A percentile compares a stretch with the other conserved stretches of the same genome.
These are phyloP conservation scores for Sarocladium brachiariae DNA, from an alignment of 2,329 filamentous ascomycete species.

Conservation along the genomic window DNA sequence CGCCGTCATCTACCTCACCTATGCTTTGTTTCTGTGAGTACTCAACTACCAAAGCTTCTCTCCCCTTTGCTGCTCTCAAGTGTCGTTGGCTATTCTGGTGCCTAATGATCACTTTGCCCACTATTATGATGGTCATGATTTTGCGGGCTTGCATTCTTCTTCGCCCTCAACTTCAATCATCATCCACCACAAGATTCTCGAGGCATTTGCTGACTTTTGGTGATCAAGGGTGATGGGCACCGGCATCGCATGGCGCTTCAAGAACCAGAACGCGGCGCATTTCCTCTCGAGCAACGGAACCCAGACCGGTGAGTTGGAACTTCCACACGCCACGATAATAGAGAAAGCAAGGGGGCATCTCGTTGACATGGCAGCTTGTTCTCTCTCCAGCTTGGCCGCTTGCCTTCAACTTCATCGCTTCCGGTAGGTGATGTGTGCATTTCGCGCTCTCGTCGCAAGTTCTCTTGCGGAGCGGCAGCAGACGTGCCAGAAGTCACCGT, in stretches of 20 bases:
- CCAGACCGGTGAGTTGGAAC: conserved; percentile 63
- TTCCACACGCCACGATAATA: not conserved
- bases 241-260: conserved; percentile 49
- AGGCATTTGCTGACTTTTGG: not conserved
- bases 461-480: conserved; percentile 15
- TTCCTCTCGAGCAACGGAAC: conserved; percentile 73
- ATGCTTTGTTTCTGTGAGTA: conserved; percentile 67
- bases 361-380: conserved; percentile 22
- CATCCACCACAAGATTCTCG: no score
- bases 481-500: conserved; percentile 18
- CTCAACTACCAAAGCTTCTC: not conserved
- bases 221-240: conserved; percentile 58
- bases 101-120: not conserved
- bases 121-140: not conserved
- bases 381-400: conserved; percentile 60
- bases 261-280: conserved; percentile 59
- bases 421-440: conserved; percentile 63
- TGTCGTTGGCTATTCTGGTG: not conserved
- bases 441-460: conserved; percentile 12
- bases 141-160: not conserved
- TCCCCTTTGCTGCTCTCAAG: not conserved
- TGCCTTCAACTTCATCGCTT: conserved; percentile 84
- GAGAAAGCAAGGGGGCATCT: not conserved
- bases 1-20: conserved; percentile 75
- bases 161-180: no score